Evolutionary conservation across 225 moss, liverwort and hornwort species (phyloP).

Genomic region (Sphagnum contortum): DNA sequence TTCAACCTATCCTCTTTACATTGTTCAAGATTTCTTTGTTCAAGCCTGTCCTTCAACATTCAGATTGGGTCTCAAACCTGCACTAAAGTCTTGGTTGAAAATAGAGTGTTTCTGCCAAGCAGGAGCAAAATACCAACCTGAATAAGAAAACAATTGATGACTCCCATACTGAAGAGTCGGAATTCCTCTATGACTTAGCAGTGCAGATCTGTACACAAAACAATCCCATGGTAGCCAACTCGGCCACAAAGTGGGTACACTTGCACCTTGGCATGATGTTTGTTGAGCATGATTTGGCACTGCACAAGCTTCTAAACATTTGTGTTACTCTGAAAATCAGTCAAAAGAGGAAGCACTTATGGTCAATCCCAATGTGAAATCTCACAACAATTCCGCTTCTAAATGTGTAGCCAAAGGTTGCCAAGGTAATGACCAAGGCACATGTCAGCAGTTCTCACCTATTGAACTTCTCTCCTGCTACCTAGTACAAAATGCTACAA

Average conservation of each 20-base stretch:
- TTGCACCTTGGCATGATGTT: conserved; percentile 9
- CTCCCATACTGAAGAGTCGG: conserved; percentile 7
- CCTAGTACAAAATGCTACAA: neutral
- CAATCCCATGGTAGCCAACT: conserved; percentile 24
- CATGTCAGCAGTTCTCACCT: neutral
- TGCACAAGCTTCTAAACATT: conserved; percentile 14
- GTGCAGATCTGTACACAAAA: conserved; percentile 24
- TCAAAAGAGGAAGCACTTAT: conserved; percentile 8
- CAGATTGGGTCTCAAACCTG: too few relatives aligned
- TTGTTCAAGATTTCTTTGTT: too few relatives aligned
- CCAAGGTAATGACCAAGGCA: conserved; percentile 2
- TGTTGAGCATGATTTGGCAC: conserved; percentile 2
- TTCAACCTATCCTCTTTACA: too few relatives aligned
- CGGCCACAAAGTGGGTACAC: conserved; percentile 20
- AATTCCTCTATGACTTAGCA: conserved; percentile 12
- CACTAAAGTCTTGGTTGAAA: too few relatives aligned
- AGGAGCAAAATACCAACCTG: conserved; percentile 2
- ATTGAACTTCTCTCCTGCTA: neutral
- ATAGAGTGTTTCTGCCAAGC: neutral
- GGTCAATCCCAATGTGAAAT: conserved; percentile 1
- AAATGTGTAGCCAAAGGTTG: neutral
- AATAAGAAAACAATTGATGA: conserved; percentile 2
- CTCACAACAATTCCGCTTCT: neutral
- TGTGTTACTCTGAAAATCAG: conserved; percentile 4
- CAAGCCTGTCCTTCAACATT: too few relatives aligned